Evolutionary conservation across 2,329 filamentous ascomycete genomes (phyloP), one percentile per base, ranked within the genome.

Genomic region (Hysterium pulicare): DNA sequence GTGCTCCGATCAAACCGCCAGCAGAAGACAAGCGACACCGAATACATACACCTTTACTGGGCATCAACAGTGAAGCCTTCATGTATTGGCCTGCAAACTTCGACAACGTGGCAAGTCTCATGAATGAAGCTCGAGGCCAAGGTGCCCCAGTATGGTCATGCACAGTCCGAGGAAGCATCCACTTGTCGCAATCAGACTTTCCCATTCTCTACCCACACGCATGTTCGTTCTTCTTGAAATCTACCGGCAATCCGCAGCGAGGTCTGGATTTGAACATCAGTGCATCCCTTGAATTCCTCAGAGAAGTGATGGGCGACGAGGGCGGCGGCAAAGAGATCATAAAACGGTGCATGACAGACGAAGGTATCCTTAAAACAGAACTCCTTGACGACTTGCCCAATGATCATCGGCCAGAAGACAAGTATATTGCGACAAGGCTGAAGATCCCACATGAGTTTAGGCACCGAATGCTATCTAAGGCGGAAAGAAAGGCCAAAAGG

Each of bases 71-170:
- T 5, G 83, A 86, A 60, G 82, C 81, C 0, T 86, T 86, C 65
- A 84, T 84, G 71, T 82, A 85, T 62, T 86, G 82, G 82, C 73
- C 77, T 17, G 70, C 73, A 2, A 86, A 85, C 47, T 83, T 83
- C 54, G 66, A 78, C 31, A 71, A 76, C 26, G 72, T 84, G 8
- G 71, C 76, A 47, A 67, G 70, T 0, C 67, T 86, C 13, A 78
- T 80, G 57, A 65, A 74, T 19, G 81, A 86, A 61, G 76, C 72
- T 1, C 71, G 68, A 30, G 69, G 70, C 8, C 68, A 72, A 7
- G 71, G 71, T 9, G 64, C 62, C 5, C 73, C 71, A 8, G 61
- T 71, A 5, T 75, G 70, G 57, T 60, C 74, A 1, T 57, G 73
- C 36, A 75, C 73, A 0, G 64, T 75, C 4, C 64, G 73, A 28